These are phyloP conservation scores for Spathaspora boniae DNA, from an alignment of 805 yeast genomes.

Conservation along the genomic window DNA sequence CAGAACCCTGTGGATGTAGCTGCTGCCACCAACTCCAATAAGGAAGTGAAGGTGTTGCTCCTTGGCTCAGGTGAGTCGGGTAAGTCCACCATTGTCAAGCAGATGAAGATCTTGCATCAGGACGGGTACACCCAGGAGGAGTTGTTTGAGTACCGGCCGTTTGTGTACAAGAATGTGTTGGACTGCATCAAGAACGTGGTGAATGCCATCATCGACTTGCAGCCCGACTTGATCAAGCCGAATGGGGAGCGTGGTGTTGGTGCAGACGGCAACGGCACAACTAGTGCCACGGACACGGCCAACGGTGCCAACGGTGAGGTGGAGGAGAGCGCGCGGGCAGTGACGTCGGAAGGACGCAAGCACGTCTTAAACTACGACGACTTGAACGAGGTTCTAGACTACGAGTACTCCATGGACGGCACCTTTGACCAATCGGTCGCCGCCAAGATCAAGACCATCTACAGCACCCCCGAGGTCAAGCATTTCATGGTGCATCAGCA, in stretches of 20 bases:
- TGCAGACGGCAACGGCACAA: constrained; percentile 11
- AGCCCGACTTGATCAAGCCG: constrained; percentile 33
- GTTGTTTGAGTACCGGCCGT: constrained; percentile 67
- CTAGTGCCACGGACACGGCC: constrained; percentile 1
- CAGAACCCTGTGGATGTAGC: constrained; percentile 11
- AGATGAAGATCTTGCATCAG: constrained; percentile 75
- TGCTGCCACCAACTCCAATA: constrained; percentile 10
- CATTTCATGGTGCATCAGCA: constrained; percentile 55
- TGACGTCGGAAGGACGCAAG: too few relatives aligned
- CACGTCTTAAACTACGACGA: constrained; percentile 31
- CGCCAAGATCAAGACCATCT: constrained; percentile 45
- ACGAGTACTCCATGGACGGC: constrained; percentile 52
- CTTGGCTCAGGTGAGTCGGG: constrained; percentile 89
- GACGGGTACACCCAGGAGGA: constrained; percentile 72
- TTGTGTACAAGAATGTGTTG: constrained; percentile 71
- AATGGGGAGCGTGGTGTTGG: constrained; percentile 10
- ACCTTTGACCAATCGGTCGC: constrained; percentile 53
- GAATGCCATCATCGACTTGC: constrained; percentile 58
- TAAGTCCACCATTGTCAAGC: constrained; percentile 76
- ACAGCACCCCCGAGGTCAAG: constrained; percentile 56
- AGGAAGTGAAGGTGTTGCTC: constrained; percentile 69
- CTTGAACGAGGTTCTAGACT: constrained; percentile 41
- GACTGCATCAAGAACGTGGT: constrained; percentile 73
- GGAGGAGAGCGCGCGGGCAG: constrained; percentile 1
- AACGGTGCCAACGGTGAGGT: constrained; percentile 2